These are phyloP conservation scores for Phytophthora kernoviae DNA, from an alignment of 352 stramenopile species.

Conservation along the genomic window DNA sequence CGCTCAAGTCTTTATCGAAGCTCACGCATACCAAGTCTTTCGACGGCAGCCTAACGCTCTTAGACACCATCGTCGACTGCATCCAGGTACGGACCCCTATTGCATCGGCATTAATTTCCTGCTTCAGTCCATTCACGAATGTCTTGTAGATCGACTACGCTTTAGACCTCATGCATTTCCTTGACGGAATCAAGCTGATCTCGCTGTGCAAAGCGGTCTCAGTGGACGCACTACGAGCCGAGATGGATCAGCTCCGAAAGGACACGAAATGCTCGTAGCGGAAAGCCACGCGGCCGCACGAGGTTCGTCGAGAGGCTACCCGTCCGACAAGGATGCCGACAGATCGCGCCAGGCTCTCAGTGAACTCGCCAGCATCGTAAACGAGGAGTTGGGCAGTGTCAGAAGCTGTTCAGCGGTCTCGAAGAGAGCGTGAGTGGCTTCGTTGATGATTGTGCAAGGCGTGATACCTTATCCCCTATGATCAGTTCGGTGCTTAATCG, in stretches of 20 bases:
- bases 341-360: constrained; percentile 21
- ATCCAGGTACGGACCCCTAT: constrained; percentile 19
- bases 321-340: constrained; percentile 2
- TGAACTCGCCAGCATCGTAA: constrained; percentile 27
- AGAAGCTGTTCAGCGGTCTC: constrained; percentile 24
- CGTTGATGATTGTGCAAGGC: not conserved
- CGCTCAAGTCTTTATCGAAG: constrained; percentile 25
- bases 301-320: constrained; percentile 6
- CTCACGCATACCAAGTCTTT: constrained; percentile 29
- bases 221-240: constrained; percentile 11
- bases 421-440: constrained; percentile 26
- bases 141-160: constrained; percentile 9
- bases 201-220: constrained; percentile 30
- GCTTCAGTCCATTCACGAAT: not conserved
- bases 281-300: constrained; percentile 9
- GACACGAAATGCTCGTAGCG: constrained; percentile 11
- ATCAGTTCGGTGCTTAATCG: not conserved
- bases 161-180: constrained; percentile 17
- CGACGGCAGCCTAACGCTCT: constrained; percentile 18
- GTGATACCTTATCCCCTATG: not conserved
- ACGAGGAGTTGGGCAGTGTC: constrained; percentile 21
- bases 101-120: not conserved
- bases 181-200: constrained; percentile 33
- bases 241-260: constrained; percentile 30
- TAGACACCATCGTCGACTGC: constrained; percentile 27